Evolutionary conservation across 2,329 filamentous ascomycete species (phyloP).

Genomic region (Sporothrix mexicana): DNA sequence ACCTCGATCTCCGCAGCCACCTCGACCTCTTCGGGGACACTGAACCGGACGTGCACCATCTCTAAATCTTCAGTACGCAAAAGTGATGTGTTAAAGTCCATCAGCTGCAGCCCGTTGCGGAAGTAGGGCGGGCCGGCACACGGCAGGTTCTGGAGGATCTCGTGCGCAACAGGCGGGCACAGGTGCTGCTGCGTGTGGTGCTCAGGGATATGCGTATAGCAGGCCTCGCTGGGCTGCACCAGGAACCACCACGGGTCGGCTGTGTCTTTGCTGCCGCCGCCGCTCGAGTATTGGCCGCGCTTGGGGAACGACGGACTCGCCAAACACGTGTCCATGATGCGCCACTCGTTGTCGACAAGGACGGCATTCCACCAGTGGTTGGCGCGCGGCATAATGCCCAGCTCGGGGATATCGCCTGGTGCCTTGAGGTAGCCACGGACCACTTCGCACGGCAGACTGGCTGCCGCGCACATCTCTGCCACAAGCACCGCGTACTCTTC

Average conservation of each 20-base stretch:
- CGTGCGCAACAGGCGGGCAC: constrained; percentile 83
- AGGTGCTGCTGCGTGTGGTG: constrained; percentile 90
- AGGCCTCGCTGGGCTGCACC: constrained; percentile 83
- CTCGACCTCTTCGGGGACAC: constrained; percentile 88
- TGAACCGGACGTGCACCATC: constrained; percentile 87
- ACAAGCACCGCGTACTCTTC: constrained; percentile 90
- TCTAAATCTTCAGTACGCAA: constrained; percentile 89
- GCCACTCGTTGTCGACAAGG: constrained; percentile 91
- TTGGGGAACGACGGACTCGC: constrained; percentile 89
- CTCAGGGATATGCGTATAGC: constrained; percentile 94
- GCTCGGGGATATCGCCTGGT: constrained; percentile 81
- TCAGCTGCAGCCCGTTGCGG: constrained; percentile 77
- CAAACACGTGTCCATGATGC: constrained; percentile 91
- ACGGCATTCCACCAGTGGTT: constrained; percentile 99
- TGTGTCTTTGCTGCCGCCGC: constrained; percentile 59
- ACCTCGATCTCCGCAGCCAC: constrained; percentile 91
- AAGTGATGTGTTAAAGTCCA: constrained; percentile 88
- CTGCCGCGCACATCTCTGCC: constrained; percentile 89
- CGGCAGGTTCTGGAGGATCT: constrained; percentile 84
- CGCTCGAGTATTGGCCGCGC: constrained; percentile 75
- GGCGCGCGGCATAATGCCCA: constrained; percentile 79
- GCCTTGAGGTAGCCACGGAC: constrained; percentile 89
- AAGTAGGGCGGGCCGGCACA: constrained; percentile 88
- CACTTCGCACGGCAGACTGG: constrained; percentile 85
- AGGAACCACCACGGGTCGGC: constrained; percentile 96